Conservation (phyloP, 208 protist genomes). For the Trypanosoma rangeli region DNA sequence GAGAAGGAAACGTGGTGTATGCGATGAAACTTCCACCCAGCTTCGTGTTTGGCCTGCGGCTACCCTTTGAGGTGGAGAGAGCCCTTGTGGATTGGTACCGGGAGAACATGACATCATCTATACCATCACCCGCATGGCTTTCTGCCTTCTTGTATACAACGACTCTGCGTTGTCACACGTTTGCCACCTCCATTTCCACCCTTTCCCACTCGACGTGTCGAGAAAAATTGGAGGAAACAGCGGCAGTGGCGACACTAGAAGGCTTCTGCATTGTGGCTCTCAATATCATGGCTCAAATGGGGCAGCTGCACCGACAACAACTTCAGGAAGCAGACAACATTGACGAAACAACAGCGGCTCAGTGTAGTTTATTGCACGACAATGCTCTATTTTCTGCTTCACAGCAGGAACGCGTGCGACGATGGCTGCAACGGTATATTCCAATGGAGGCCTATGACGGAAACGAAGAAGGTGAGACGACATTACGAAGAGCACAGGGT, state of each 20-base stretch:
- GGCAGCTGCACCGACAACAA: constrained; percentile 6
- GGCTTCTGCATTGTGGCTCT: constrained; percentile 26
- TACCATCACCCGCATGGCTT: constrained; percentile 15
- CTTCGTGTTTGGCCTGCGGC: constrained; percentile 18
- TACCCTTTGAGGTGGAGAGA: constrained; percentile 16
- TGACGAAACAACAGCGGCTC: constrained; percentile 11
- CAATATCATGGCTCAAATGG: constrained; percentile 24
- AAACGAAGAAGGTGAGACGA: neutral
- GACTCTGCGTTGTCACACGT: neutral
- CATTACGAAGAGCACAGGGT: too few species aligned
- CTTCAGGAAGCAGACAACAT: neutral
- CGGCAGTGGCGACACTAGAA: constrained; percentile 18
- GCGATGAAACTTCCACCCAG: constrained; percentile 12
- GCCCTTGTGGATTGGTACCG: constrained; percentile 10
- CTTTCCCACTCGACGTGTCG: neutral
- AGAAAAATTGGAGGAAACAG: neutral
- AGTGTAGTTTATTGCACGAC: constrained; percentile 11
- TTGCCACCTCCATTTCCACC: neutral
- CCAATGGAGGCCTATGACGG: constrained; percentile 12
- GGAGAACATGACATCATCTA: neutral
- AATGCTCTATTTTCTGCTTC: constrained; percentile 11
- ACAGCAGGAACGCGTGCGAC: constrained; percentile 15
- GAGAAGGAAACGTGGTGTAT: neutral
- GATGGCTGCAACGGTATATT: constrained; percentile 25
- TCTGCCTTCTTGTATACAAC: constrained; percentile 23